phyloP scores from a whole-genome alignment of 1,139 yeast species.

The Lodderomyces elongisporus region DNA sequence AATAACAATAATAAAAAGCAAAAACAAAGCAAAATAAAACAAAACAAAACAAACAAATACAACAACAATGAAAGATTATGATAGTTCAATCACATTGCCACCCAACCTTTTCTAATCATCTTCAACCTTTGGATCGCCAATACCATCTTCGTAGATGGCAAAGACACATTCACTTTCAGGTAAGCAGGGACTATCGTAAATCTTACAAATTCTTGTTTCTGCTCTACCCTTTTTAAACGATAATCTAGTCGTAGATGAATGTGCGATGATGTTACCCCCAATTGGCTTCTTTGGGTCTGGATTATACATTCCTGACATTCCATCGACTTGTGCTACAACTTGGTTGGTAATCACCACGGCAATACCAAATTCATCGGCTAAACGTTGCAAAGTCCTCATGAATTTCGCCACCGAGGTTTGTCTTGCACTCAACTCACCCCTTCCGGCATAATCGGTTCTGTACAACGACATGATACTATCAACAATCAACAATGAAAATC shows the following conservation, averaged over 20 bases:
- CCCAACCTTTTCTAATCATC: conserved; percentile 34
- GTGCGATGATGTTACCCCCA: conserved; percentile 98
- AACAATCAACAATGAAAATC: conserved; percentile 76
- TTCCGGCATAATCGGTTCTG: conserved; percentile 91
- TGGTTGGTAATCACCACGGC: conserved; percentile 98
- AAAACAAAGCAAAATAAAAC: too few relatives aligned
- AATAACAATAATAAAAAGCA: too few relatives aligned
- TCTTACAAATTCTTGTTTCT: conserved; percentile 88
- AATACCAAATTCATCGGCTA: conserved; percentile 97
- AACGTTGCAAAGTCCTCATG: conserved; percentile 83
- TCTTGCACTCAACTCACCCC: conserved; percentile 94
- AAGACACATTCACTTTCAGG: conserved; percentile 95
- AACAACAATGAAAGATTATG: too few relatives aligned
- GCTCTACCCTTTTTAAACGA: conserved; percentile 87
- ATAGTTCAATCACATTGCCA: too few relatives aligned
- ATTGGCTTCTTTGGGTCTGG: conserved; percentile 99
- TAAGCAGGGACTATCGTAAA: conserved; percentile 91
- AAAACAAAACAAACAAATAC: too few relatives aligned
- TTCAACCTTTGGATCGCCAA: conserved; percentile 89
- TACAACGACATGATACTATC: conserved; percentile 96
- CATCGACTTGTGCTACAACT: conserved; percentile 98
- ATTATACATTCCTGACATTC: conserved; percentile 73
- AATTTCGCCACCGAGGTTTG: conserved; percentile 93
- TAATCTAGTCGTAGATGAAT: conserved; percentile 88
- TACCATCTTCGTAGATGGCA: conserved; percentile 95